These are phyloP conservation scores for Fusarium goolgardi DNA, from an alignment of 2,329 filamentous ascomycete species.

Conservation along the genomic window DNA sequence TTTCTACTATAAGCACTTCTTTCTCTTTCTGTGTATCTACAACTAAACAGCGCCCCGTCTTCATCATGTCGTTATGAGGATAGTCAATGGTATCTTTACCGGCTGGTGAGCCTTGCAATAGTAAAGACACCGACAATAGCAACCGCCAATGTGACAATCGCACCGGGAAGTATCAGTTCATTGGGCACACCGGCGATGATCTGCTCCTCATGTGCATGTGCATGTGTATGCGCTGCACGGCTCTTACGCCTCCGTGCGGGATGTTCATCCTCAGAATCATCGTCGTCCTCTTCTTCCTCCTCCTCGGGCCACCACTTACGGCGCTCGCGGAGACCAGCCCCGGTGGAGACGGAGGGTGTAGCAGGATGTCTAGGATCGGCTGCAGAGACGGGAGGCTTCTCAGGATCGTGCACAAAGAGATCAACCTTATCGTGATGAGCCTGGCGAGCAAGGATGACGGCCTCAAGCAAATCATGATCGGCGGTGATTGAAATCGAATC, in stretches of 20 bases:
- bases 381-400: conserved; percentile 81
- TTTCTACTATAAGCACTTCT: conserved; percentile 46
- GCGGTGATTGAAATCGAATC: conserved; percentile 98
- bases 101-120: conserved; percentile 75
- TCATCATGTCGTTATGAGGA: conserved; percentile 53
- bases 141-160: conserved; percentile 93
- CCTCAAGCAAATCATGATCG: conserved; percentile 91
- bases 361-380: conserved; percentile 57
- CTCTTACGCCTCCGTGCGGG: conserved; percentile 59
- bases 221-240: conserved; percentile 56
- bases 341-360: conserved; percentile 63
- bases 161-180: conserved; percentile 90
- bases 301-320: conserved; percentile 70
- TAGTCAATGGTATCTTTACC: conserved; percentile 53
- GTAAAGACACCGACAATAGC: conserved; percentile 95
- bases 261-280: conserved; percentile 64
- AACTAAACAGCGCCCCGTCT: conserved; percentile 46
- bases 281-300: conserved; percentile 64
- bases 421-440: conserved; percentile 91
- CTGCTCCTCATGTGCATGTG: conserved; percentile 74
- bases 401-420: conserved; percentile 93
- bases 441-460: conserved; percentile 84
- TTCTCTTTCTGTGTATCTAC: conserved; percentile 50
- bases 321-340: conserved; percentile 62
- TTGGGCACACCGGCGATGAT: conserved; percentile 93